Evolutionary conservation across 768 basidiomycete species (phyloP).

Genomic region (Aureoboletus auriporus): DNA sequence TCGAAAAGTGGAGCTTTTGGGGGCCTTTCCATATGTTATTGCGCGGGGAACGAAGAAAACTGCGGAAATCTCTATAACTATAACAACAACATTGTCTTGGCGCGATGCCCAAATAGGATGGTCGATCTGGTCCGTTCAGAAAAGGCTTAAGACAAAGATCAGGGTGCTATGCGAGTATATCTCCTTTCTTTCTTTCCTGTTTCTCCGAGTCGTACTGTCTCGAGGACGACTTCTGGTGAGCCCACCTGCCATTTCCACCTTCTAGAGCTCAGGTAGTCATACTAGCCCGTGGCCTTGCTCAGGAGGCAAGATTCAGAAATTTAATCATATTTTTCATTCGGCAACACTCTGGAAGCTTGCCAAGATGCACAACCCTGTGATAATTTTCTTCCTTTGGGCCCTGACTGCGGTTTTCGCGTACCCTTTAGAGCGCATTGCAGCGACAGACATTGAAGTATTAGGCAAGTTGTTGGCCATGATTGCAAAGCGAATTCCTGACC

Average conservation of each 20-base stretch:
- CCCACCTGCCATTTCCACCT: not conserved
- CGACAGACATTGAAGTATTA: slow-evolving; percentile 43
- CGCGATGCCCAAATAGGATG: not conserved
- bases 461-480: slow-evolving; percentile 39
- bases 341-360: slow-evolving; percentile 15
- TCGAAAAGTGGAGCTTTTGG: not conserved
- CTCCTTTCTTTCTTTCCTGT: not conserved
- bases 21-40: not conserved
- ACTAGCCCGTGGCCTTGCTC: not conserved
- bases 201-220: not conserved
- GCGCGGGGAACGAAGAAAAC: not conserved
- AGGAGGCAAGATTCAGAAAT: slow-evolving; percentile 35
- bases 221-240: slow-evolving; percentile 3
- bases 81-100: not conserved
- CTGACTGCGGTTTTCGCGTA: slow-evolving; percentile 2
- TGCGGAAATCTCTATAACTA: slow-evolving; percentile 4
- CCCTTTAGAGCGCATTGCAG: slow-evolving; percentile 6
- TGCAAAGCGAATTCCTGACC: not conserved
- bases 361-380: slow-evolving; percentile 4
- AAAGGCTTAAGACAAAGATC: not conserved
- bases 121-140: not conserved
- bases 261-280: too few species aligned
- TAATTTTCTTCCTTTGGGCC: not conserved
- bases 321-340: slow-evolving; percentile 23
- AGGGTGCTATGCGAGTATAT: not conserved